Evolutionary conservation across 1,139 yeast species (phyloP), one percentile per base, ranked within the genome.

Genomic region (Candida tetrigidarum): DNA sequence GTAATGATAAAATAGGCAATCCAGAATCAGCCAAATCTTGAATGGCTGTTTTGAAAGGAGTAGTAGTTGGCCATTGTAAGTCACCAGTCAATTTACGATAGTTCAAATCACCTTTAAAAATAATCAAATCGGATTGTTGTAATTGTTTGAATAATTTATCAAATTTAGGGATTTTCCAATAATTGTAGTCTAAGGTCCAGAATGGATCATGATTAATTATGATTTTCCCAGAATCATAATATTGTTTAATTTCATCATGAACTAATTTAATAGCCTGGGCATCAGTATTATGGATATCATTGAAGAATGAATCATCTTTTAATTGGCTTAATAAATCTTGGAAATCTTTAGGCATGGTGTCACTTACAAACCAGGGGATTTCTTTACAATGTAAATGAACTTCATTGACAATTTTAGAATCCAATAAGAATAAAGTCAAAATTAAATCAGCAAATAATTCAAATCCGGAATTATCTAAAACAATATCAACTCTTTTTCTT

Each of bases 351-450:
- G 89, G 81, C 80, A 91, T 83, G 11, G 95, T 95, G 63, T 93
- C 99, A 57, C 97, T 88, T 16, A 93, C 99, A 84, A 93, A 92
- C 96, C 98, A 93, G 33, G 99, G 98, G 51, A 90, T 78, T 47
- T 83, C 81, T 66, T 93, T 93, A 54, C 96, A 91, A 65, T 95
- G 99, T 53, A 95, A 74, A 22, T 83, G 85, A 49, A 93, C 81
- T 43, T 78, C 70, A 20, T 72, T 67, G 14, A 82, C 84, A 33
- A 92, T 64, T 19, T 79, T 76, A 14, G 90, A 69, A 56, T 92
- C 96, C 37, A 95, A 72, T 46, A 91, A 67, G 63, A 90, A 91
- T 44, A 90, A 69, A 1, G 87, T 77, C 46, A 92, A 75, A 42
- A 87, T 75, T 58, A 93, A 71, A 64, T 93, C 99, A 33, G 97